Conservation (phyloP, 495 filamentous ascomycete genomes). For the Poronia punctata region DNA sequence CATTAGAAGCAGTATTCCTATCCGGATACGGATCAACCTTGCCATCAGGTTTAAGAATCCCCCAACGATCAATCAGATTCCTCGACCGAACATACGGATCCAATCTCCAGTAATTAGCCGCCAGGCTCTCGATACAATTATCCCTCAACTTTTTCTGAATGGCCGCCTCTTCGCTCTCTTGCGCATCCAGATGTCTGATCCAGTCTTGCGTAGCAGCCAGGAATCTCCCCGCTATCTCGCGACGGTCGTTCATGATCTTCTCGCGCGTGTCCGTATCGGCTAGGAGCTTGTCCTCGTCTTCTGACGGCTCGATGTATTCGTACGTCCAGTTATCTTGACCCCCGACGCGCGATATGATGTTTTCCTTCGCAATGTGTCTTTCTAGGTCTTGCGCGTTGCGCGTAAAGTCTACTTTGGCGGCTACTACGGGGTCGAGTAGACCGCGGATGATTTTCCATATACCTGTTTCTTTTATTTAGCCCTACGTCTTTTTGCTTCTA, state of each 20-base stretch:
- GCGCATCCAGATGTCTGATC: neutral
- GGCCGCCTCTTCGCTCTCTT: neutral
- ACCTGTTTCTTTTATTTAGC: conserved; percentile 1
- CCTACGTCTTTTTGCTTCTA: neutral
- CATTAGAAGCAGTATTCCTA: no score
- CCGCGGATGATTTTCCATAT: conserved; percentile 7
- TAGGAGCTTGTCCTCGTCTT: neutral
- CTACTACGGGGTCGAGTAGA: conserved; percentile 6
- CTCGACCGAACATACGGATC: no score
- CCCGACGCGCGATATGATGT: neutral
- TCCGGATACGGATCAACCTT: no score
- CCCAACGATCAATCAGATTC: no score
- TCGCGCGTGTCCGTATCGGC: neutral
- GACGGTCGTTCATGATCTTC: neutral
- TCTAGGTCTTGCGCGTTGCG: neutral
- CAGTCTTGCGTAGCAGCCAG: neutral
- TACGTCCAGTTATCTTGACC: conserved; percentile 1
- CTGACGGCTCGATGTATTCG: neutral
- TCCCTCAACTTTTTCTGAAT: no score
- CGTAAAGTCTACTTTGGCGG: conserved; percentile 1
- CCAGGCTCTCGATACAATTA: no score
- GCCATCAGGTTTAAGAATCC: no score
- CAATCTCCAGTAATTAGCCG: no score
- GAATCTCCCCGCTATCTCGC: neutral
- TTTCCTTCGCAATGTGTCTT: neutral